Evolutionary conservation across 2,329 filamentous ascomycete genomes (phyloP).

Genomic region (Blastomyces silverae): DNA sequence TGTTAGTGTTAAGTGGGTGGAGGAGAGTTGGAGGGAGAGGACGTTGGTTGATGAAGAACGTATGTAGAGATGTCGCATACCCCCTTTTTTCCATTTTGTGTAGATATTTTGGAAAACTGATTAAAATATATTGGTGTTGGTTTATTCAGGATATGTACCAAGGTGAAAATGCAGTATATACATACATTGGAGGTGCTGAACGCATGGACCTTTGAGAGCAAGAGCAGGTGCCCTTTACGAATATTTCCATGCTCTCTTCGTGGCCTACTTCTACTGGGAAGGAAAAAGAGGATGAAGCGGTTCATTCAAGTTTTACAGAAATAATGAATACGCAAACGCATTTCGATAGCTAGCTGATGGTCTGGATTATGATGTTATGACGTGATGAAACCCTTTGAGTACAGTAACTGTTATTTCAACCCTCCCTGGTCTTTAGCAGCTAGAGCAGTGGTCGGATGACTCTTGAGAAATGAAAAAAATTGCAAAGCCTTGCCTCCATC

Average conservation of each 20-base stretch:
- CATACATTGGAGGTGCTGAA: neutral
- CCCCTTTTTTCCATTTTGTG: neutral
- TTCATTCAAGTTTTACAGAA: neutral
- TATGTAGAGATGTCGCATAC: constrained; percentile 22
- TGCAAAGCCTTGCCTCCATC: too few species aligned
- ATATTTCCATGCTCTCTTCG: neutral
- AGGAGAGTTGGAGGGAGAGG: constrained; percentile 69
- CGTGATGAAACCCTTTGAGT: neutral
- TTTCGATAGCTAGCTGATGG: neutral
- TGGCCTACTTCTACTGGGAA: neutral
- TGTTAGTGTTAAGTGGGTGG: constrained; percentile 65
- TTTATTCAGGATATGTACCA: constrained; percentile 2
- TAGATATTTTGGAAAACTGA: neutral
- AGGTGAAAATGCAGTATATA: neutral
- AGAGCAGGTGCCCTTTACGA: too few species aligned
- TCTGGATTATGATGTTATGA: neutral
- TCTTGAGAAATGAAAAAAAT: too few species aligned
- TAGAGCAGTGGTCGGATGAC: too few species aligned
- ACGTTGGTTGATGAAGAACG: constrained; percentile 75
- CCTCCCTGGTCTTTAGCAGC: too few species aligned
- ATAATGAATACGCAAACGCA: neutral
- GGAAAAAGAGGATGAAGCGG: neutral
- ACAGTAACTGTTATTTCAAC: neutral
- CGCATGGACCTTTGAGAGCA: too few species aligned
- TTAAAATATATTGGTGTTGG: neutral